phyloP scores from a whole-genome alignment of 177 flowering plant species.

The Tripterygium wilfordii region DNA sequence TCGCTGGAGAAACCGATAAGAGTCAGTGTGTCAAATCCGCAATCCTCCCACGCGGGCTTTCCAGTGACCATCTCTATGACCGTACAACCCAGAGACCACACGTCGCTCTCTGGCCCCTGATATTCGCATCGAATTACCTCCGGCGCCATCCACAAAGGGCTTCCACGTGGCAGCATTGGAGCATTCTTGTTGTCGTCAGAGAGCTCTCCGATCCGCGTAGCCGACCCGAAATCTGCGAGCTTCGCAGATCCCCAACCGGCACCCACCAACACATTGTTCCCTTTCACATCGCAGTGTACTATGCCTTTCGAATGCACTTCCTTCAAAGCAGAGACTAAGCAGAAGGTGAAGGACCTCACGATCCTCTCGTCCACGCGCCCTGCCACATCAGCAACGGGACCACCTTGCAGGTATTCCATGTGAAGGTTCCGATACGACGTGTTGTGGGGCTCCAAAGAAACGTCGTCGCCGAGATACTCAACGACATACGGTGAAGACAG shows the following conservation, averaged over 20 bases:
- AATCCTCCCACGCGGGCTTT: constrained; percentile 52
- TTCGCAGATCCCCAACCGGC: constrained; percentile 27
- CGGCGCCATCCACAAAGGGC: constrained; percentile 93
- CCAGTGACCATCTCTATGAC: constrained; percentile 79
- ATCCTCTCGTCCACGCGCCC: constrained; percentile 25
- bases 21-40: constrained; percentile 32
- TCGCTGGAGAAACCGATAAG: constrained; percentile 48
- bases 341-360: constrained; percentile 34
- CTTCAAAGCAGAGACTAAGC: constrained; percentile 42
- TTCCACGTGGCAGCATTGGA: constrained; percentile 40
- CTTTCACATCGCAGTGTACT: constrained; percentile 82
- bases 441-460: constrained; percentile 17
- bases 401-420: constrained; percentile 63
- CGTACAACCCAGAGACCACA: constrained; percentile 88
- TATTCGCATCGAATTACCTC: constrained; percentile 55
- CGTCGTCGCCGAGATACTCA: constrained; percentile 50
- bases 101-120: constrained; percentile 66
- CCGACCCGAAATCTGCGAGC: constrained; percentile 83
- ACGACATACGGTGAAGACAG: constrained; percentile 54
- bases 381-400: constrained; percentile 45
- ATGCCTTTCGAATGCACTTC: constrained; percentile 45
- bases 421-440: constrained; percentile 42
- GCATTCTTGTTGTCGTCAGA: too few relatives aligned
- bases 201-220: constrained; percentile 11
- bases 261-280: constrained; percentile 52